phyloP scores from a whole-genome alignment of 1,139 yeast species.

The Blastobotrys ciferrii region DNA sequence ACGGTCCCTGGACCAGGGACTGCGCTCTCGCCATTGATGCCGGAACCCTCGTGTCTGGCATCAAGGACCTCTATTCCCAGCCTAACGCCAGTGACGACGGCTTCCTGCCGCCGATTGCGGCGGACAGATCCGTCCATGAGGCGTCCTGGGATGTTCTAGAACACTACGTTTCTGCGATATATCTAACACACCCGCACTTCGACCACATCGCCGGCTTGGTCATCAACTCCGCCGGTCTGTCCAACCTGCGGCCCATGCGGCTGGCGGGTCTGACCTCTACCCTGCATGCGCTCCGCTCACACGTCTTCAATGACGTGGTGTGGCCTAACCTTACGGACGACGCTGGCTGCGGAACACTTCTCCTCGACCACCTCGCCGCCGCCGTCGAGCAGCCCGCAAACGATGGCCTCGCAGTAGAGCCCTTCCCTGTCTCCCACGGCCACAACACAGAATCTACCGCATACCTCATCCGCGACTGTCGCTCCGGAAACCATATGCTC shows the following conservation, averaged over 20 bases:
- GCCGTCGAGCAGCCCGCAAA: constrained; percentile 7
- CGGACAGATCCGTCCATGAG: background rate
- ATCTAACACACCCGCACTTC: constrained; percentile 80
- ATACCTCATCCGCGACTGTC: constrained; percentile 46
- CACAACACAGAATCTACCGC: constrained; percentile 47
- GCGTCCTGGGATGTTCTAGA: constrained; percentile 41
- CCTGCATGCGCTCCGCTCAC: constrained; percentile 48
- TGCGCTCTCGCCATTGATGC: constrained; percentile 67
- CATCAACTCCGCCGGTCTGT: constrained; percentile 66
- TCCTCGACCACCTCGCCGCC: constrained; percentile 26
- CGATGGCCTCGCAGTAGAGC: constrained; percentile 19
- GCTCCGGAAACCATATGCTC: constrained; percentile 42
- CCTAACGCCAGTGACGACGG: background rate
- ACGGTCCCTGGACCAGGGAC: constrained; percentile 37
- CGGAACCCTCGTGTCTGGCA: constrained; percentile 65
- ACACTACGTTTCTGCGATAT: constrained; percentile 41
- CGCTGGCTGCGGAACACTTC: constrained; percentile 30
- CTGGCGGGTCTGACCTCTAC: constrained; percentile 58
- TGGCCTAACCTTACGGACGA: constrained; percentile 73
- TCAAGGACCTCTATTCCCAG: constrained; percentile 49
- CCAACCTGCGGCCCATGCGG: constrained; percentile 37
- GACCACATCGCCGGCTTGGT: constrained; percentile 75
- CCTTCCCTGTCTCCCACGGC: constrained; percentile 31
- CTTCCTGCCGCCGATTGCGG: background rate
- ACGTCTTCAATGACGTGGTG: constrained; percentile 67